Evolutionary conservation across 352 stramenopile species (phyloP).

Genomic region (Globisporangium paroecandrum): DNA sequence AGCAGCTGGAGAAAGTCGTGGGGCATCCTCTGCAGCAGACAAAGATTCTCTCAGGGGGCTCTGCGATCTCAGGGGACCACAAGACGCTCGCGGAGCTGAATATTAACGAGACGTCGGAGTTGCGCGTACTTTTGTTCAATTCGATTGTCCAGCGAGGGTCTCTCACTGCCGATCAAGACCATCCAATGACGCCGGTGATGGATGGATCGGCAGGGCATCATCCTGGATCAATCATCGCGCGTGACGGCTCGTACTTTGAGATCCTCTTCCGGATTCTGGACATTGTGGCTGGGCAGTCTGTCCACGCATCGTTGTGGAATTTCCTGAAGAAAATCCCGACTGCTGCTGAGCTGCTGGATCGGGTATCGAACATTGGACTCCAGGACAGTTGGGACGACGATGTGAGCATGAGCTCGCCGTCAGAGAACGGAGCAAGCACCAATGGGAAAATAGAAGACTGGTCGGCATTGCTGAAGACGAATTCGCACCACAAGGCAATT

Average conservation of each 20-base stretch:
- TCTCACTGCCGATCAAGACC: conserved; percentile 34
- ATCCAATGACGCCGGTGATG: conserved; percentile 25
- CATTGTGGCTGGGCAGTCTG: conserved; percentile 46
- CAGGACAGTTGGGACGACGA: conserved; percentile 30
- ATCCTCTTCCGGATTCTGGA: conserved; percentile 83
- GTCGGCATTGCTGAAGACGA: conserved; percentile 61
- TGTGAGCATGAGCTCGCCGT: conserved; percentile 37
- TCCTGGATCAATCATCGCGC: conserved; percentile 63
- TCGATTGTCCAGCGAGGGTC: conserved; percentile 58
- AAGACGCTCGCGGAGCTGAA: conserved; percentile 81
- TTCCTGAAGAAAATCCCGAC: conserved; percentile 84
- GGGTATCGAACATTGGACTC: conserved; percentile 53
- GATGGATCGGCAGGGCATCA: conserved; percentile 29
- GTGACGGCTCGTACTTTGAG: conserved; percentile 72
- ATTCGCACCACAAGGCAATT: conserved; percentile 78
- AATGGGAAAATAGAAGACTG: conserved; percentile 42
- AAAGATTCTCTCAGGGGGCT: conserved; percentile 73
- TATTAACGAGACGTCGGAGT: conserved; percentile 71
- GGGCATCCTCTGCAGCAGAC: conserved; percentile 74
- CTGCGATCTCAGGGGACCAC: conserved; percentile 65
- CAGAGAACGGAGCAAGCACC: conserved; percentile 7
- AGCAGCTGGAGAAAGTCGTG: conserved; percentile 70
- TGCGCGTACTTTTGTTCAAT: conserved; percentile 83
- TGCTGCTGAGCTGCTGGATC: conserved; percentile 57
- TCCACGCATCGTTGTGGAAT: conserved; percentile 74